phyloP scores from a whole-genome alignment of 1,139 yeast genomes.

The Magnusiomyces suaveolens region DNA sequence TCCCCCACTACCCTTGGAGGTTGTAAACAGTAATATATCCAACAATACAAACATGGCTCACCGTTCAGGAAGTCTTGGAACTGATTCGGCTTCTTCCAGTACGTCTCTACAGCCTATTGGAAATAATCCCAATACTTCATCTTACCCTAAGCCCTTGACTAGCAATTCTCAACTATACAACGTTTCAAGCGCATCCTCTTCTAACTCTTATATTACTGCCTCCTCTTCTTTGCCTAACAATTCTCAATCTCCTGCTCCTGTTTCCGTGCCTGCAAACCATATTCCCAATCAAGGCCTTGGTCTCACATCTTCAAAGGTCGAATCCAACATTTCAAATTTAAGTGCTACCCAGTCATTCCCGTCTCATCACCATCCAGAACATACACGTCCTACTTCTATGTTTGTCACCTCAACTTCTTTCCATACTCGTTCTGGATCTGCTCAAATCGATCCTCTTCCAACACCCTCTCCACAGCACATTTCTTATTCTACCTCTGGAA shows the following conservation, averaged over 20 bases:
- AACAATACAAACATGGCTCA: neutral
- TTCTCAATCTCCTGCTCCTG: neutral
- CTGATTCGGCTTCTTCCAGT: neutral
- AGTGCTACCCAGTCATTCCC: neutral
- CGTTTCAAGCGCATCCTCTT: neutral
- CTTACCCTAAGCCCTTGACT: neutral
- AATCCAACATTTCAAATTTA: neutral
- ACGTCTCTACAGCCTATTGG: neutral
- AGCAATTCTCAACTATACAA: neutral
- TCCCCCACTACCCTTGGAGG: slow-evolving; percentile 9
- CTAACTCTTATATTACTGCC: neutral
- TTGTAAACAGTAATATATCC: neutral
- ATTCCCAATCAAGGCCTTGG: neutral
- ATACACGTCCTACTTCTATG: slow-evolving; percentile 12
- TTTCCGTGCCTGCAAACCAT: neutral
- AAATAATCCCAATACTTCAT: neutral
- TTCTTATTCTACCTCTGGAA: neutral
- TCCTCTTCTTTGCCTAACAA: neutral
- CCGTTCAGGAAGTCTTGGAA: neutral
- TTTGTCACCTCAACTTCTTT: slow-evolving; percentile 5
- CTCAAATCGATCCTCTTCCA: neutral
- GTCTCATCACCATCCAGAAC: slow-evolving; percentile 2
- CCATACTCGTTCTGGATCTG: neutral
- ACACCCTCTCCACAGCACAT: neutral
- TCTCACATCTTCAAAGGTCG: neutral